Base-by-base conservation (phyloP, 2,329 filamentous ascomycete genomes). In the Exophiala phaeomuriformis region DNA sequence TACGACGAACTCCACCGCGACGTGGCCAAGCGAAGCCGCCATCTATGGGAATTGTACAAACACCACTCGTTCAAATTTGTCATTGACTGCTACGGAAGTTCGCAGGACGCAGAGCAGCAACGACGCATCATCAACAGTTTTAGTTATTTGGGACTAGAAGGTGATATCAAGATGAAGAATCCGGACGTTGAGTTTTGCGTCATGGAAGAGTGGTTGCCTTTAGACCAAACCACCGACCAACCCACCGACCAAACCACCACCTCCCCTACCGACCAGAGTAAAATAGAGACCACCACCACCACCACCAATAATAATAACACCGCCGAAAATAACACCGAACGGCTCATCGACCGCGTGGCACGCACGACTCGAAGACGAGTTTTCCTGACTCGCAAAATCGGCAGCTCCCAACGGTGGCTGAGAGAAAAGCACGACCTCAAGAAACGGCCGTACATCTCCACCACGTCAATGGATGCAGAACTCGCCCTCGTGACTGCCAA, bases 391-490 rank as follows among this genome's bases (percentile, higher is more conserved):
- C 82, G 90, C 5, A 80, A 81, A 52, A 68, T 97, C 28, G 84
- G 77, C 1, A 72, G 73, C 8, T 84, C 86, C 1, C 80, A 79
- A 2, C 79, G 91, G 42, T 81, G 86, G 49, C 75, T 84, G 3
- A 77, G 88, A 32, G 74, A 80, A 35, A 85, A 79, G 28, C 94
- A 90, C 65, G 90, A 95, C 67, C 77, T 98, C 27, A 98, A 98
- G 76, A 95, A 95, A 71, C 77, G 93, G 30, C 79, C 80, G 37
- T 98, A 98, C 67, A 97, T 98, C 64, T 89, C 86, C 62, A 97
- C 91, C 0, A 98, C 93, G 0, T 93, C 88, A 43, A 97, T 98
- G 93, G 93, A 98, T 67, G 87, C 91, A 0, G 93, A 97, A 68
- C 77, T 98, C 41, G 88, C 90, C 8, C 78, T 98, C 1, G 75